phyloP scores from a whole-genome alignment of 306 rosid species.

The Rosa lucieae region DNA sequence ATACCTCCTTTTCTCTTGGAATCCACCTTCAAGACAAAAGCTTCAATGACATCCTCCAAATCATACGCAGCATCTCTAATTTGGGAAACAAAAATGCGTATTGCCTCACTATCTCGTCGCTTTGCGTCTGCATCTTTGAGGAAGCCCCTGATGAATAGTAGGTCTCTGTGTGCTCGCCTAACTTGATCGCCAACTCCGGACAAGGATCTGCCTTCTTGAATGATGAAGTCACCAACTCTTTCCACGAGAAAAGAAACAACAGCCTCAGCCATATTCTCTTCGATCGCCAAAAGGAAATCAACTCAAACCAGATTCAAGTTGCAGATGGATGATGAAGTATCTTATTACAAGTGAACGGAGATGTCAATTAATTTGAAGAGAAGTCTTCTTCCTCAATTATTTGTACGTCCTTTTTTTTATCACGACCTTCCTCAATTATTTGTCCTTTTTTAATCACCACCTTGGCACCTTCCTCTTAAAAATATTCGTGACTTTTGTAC shows the following conservation, averaged over 20 bases:
- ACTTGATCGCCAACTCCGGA: background rate
- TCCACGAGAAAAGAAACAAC: too few species aligned
- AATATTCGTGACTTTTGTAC: too few species aligned
- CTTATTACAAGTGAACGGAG: too few species aligned
- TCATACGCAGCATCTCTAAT: background rate
- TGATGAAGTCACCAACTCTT: background rate
- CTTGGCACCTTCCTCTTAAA: too few species aligned
- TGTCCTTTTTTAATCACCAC: too few species aligned
- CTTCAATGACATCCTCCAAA: slow-evolving; percentile 38
- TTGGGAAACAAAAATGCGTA: slow-evolving; percentile 2
- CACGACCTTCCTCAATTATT: too few species aligned
- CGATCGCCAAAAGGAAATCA: too few species aligned
- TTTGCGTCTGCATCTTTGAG: slow-evolving; percentile 32
- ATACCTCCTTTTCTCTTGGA: background rate
- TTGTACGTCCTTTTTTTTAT: too few species aligned
- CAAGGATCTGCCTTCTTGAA: background rate
- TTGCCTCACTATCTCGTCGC: slow-evolving; percentile 29
- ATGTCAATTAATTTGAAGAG: too few species aligned
- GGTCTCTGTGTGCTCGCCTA: background rate
- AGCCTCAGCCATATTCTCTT: background rate
- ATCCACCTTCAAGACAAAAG: slow-evolving; percentile 20
- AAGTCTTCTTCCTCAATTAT: too few species aligned
- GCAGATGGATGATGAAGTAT: too few species aligned
- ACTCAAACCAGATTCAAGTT: too few species aligned
- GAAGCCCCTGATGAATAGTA: background rate